Percentiles rank a stretch among this genome's conserved stretches.
These are phyloP conservation scores for Metschnikowia kunwiensis DNA, from an alignment of 805 yeast species.

Conservation along the genomic window DNA sequence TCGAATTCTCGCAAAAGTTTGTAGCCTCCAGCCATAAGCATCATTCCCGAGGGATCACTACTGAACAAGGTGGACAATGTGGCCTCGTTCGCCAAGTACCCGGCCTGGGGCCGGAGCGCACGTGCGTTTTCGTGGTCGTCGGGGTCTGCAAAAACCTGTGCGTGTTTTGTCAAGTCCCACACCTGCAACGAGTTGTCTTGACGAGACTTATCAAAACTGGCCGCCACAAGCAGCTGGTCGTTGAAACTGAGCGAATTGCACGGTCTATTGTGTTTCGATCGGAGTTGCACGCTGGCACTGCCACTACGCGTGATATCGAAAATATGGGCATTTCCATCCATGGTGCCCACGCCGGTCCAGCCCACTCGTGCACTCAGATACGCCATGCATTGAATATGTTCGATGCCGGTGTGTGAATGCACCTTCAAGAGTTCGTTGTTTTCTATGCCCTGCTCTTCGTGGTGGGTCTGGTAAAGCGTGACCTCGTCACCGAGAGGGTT, in stretches of 20 bases:
- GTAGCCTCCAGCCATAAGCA: slow-evolving; percentile 68
- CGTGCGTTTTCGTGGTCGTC: slow-evolving; percentile 43
- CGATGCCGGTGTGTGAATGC: slow-evolving; percentile 60
- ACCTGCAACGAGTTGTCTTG: slow-evolving; percentile 74
- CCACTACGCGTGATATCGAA: slow-evolving; percentile 49
- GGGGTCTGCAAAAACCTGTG: slow-evolving; percentile 25
- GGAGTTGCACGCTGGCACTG: slow-evolving; percentile 39
- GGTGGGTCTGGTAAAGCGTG: slow-evolving; percentile 45
- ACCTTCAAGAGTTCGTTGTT: slow-evolving; percentile 49
- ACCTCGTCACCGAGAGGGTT: slow-evolving; percentile 83
- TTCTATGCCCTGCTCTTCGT: slow-evolving; percentile 46
- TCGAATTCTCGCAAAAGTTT: slow-evolving; percentile 79
- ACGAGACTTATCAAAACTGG: slow-evolving; percentile 75
- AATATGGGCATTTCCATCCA: slow-evolving; percentile 61
- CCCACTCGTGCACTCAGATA: slow-evolving; percentile 58
- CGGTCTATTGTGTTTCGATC: slow-evolving; percentile 67
- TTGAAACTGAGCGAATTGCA: slow-evolving; percentile 75
- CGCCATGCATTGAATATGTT: slow-evolving; percentile 62
- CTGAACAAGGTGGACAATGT: slow-evolving; percentile 65
- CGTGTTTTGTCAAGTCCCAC: slow-evolving; percentile 72
- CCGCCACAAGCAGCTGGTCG: slow-evolving; percentile 60
- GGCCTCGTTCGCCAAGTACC: slow-evolving; percentile 71
- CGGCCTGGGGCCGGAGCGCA: slow-evolving; percentile 49
- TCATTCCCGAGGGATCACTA: slow-evolving; percentile 19
- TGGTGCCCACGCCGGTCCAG: slow-evolving; percentile 68